Evolutionary conservation across 768 basidiomycete genomes (phyloP), one percentile per base, ranked within the genome.

Genomic region (Russula vinacea): DNA sequence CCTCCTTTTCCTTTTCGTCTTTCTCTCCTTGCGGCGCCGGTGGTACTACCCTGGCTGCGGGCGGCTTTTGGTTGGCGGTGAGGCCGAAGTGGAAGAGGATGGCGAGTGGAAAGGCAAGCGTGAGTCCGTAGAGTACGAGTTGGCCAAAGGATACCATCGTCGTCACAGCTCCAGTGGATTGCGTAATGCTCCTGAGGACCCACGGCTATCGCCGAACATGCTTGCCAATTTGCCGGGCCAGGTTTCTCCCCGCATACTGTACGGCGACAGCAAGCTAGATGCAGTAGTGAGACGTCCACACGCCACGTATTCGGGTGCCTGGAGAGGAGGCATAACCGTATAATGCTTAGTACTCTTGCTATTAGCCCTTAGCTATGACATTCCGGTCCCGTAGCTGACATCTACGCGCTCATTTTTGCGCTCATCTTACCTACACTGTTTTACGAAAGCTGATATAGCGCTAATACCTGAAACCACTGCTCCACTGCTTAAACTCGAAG

Each of bases 91-190:
- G 71, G 54, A 71, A 37, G 60, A 76, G 58, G 52, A 75, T 68
- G 63, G 74, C 56, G 37, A 74, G 52, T 8, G 77, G 74, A 35
- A 80, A 54, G 26, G 62, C 67, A 58, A 79, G 62, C 17, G 70
- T 67, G 62, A 80, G 62, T 0, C 68, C 71, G 69, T 72, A 44
- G 42, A 44, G 19, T 5, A 7, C 42, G 17, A 42, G 42, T 42
- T 42, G 17, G 17, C 17, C 6, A 1, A 76, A 47, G 8, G n/a
- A 9, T 47, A 8, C 10, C 22, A 47, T 10, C 5, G 44, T 45
- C 22, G 24, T 22, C 13, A 24, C 24, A 19, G n/a, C n/a, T n/a
- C n/a, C 4, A 10, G 5, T 2, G 17, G n/a, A 45, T 45, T 22
- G 14, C 47, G 45, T 47, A 49, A 49, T 49, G 22, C 3, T n/a